Conservation (phyloP, 1,139 yeast genomes). For the Saccharomyces hybrid region DNA sequence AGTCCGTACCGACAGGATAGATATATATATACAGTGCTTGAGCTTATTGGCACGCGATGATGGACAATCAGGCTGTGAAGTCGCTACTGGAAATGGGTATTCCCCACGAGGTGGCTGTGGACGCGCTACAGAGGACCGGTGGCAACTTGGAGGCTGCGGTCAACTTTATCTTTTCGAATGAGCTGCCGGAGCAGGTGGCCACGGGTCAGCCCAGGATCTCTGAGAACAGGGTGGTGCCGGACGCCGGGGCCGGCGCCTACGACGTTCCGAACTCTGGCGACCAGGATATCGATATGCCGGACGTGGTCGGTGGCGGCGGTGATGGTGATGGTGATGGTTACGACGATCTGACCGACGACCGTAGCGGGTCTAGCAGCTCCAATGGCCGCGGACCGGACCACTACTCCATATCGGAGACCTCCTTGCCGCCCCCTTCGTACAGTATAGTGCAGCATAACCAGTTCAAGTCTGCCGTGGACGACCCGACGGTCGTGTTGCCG, state of each 20-base stretch:
- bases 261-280: not conserved
- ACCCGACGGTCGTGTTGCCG: slow-evolving; percentile 24
- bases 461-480: slow-evolving; percentile 11
- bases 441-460: slow-evolving; percentile 5
- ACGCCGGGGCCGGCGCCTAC: not conserved
- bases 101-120: slow-evolving; percentile 22
- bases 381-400: not conserved
- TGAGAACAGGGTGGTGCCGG: not conserved
- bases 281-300: not conserved
- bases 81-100: slow-evolving; percentile 29
- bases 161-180: slow-evolving; percentile 24
- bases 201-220: not conserved
- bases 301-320: slow-evolving; percentile 6
- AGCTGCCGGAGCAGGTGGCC: slow-evolving; percentile 4
- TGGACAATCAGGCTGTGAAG: slow-evolving; percentile 4
- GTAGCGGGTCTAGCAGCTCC: not conserved
- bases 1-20: no score
- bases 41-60: not conserved
- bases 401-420: not conserved
- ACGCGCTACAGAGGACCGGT: slow-evolving; percentile 20
- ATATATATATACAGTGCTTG: no score
- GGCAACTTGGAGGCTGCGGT: slow-evolving; percentile 28
- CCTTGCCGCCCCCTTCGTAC: slow-evolving; percentile 8
- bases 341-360: not conserved
- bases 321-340: slow-evolving; percentile 6